Evolutionary conservation across 148 eudicot species (phyloP).

Genomic region (Vaccinium corymbosum): DNA sequence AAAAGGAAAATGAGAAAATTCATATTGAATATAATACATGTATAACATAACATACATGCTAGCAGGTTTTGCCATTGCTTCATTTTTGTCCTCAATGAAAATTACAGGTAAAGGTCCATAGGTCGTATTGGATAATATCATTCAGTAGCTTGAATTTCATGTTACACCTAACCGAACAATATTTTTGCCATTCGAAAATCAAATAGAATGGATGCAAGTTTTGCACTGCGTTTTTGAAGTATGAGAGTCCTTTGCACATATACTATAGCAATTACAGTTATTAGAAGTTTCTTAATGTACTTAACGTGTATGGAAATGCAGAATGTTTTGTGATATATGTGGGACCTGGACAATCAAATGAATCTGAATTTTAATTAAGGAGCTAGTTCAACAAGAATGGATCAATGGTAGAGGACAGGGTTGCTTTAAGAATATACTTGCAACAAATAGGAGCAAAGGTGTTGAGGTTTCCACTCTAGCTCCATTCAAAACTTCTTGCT

Average conservation of each 20-base stretch:
- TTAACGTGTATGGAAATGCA: background rate
- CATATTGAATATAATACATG: too few species aligned
- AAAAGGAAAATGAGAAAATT: too few species aligned
- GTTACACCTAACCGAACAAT: background rate
- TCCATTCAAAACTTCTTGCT: conserved; percentile 30
- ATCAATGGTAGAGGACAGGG: background rate
- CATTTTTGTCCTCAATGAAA: background rate
- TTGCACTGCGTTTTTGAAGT: background rate
- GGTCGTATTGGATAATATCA: background rate
- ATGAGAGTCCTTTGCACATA: background rate
- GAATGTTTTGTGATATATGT: background rate
- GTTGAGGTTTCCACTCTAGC: conserved; percentile 35
- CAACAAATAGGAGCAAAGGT: conserved; percentile 42
- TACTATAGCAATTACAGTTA: background rate
- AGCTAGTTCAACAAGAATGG: background rate
- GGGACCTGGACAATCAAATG: background rate
- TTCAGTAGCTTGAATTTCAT: background rate
- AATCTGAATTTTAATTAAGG: background rate
- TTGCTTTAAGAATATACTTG: conserved; percentile 29
- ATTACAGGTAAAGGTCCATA: background rate
- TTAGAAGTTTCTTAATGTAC: background rate
- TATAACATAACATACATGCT: background rate
- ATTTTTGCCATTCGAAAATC: background rate
- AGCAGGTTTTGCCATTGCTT: background rate
- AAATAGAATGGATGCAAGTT: background rate